Evolutionary conservation across 2,329 filamentous ascomycete genomes (phyloP).

Genomic region (Alternaria sp.): DNA sequence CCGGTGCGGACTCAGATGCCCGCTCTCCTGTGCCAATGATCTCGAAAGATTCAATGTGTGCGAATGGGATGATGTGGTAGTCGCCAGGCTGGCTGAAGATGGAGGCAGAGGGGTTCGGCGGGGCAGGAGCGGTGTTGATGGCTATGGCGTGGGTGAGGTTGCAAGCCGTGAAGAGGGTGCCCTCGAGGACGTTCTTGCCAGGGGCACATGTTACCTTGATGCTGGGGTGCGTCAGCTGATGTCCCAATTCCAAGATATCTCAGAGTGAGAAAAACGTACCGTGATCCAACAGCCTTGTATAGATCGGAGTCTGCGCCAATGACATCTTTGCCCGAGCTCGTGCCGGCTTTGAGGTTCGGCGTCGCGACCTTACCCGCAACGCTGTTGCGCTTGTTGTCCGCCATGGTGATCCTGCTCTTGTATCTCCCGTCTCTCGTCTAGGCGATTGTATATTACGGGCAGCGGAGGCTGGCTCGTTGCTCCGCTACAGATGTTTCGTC

Average conservation of each 20-base stretch:
- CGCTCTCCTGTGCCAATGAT: slow-evolving; percentile 55
- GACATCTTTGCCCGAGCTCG: slow-evolving; percentile 53
- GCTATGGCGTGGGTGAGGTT: slow-evolving; percentile 68
- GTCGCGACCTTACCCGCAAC: slow-evolving; percentile 62
- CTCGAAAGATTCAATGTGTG: slow-evolving; percentile 66
- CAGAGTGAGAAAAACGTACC: slow-evolving; percentile 55
- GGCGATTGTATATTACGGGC: slow-evolving; percentile 49
- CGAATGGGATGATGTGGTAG: slow-evolving; percentile 68
- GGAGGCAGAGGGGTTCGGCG: slow-evolving; percentile 53
- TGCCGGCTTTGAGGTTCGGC: slow-evolving; percentile 54
- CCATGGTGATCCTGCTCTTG: slow-evolving; percentile 63
- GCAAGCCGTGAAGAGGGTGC: slow-evolving; percentile 68
- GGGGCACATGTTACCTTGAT: slow-evolving; percentile 66
- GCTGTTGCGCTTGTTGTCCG: slow-evolving; percentile 67
- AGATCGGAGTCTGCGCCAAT: slow-evolving; percentile 63
- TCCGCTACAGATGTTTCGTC: slow-evolving; percentile 17
- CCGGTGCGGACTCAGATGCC: slow-evolving; percentile 46
- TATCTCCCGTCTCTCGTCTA: slow-evolving; percentile 24
- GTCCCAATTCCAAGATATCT: too few relatives aligned
- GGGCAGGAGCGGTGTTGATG: slow-evolving; percentile 63
- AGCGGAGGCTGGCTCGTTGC: slow-evolving; percentile 13
- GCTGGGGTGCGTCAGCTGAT: slow-evolving; percentile 49
- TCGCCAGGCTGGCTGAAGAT: slow-evolving; percentile 57
- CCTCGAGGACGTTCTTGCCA: slow-evolving; percentile 63
- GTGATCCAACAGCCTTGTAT: slow-evolving; percentile 67